Percentiles rank a stretch among this genome's conserved stretches.
These are phyloP conservation scores for Trichosanthes cucumerina DNA, from an alignment of 306 rosid genomes.

Conservation along the genomic window DNA sequence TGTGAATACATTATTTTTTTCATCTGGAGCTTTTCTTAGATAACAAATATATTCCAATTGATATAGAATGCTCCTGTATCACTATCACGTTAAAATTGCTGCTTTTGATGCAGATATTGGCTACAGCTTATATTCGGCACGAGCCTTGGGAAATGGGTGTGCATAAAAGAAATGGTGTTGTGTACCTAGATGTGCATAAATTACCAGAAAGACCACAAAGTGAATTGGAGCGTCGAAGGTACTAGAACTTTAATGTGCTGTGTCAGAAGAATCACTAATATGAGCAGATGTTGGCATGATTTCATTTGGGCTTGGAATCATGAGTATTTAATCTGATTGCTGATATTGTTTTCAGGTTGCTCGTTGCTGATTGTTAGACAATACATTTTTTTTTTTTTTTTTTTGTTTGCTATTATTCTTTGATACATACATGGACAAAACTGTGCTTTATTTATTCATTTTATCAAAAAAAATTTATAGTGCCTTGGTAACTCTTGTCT, in stretches of 20 bases:
- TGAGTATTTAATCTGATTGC: not conserved
- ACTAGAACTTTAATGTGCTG: not conserved
- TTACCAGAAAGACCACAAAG: conserved; percentile 82
- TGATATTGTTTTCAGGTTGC: not conserved
- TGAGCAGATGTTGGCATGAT: not conserved
- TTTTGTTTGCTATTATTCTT: not conserved
- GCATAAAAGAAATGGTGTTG: conserved; percentile 90
- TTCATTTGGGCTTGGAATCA: not conserved
- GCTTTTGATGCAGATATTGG: conserved; percentile 50
- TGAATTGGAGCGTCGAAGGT: conserved; percentile 89
- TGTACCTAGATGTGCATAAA: conserved; percentile 93
- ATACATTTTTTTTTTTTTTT: not conserved
- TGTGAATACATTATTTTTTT: not conserved
- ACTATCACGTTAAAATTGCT: not conserved
- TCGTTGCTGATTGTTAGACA: not conserved
- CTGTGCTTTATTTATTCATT: not conserved
- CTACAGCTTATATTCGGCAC: conserved; percentile 72
- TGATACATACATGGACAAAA: not conserved
- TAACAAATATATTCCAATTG: not conserved
- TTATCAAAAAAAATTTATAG: not conserved
- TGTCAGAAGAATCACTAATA: not conserved
- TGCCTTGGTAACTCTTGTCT: conserved; percentile 3
- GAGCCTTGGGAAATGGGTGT: conserved; percentile 99
- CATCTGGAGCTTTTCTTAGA: not conserved
- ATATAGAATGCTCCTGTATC: not conserved